Conservation (phyloP, 768 basidiomycete species). For the Asterophora lycoperdoides region DNA sequence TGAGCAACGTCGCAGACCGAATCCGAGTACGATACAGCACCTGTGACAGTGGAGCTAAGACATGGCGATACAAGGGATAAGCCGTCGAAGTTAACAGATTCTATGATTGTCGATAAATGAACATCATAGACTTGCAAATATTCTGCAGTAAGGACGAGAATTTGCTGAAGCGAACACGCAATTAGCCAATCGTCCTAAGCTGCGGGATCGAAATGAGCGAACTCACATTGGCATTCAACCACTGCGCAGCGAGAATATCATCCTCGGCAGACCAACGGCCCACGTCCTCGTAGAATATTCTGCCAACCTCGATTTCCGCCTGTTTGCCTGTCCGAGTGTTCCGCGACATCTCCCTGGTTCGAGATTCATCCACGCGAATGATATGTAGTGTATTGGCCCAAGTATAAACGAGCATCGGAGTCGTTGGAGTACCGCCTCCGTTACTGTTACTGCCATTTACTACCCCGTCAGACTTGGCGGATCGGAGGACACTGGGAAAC, state of each 20-base stretch:
- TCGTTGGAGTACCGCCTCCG: conserved; percentile 21
- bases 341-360: conserved; percentile 42
- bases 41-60: conserved; percentile 41
- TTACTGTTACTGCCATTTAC: conserved; percentile 16
- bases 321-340: conserved; percentile 59
- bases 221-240: conserved; percentile 87
- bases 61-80: conserved; percentile 53
- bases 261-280: conserved; percentile 58
- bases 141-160: conserved; percentile 53
- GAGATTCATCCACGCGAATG: conserved; percentile 61
- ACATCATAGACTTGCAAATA: conserved; percentile 71
- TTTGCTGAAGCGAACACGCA: conserved; percentile 47
- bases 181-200: background rate
- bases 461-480: conserved; percentile 19
- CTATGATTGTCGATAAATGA: conserved; percentile 51
- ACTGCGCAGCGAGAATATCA: conserved; percentile 71
- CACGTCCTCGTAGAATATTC: conserved; percentile 57
- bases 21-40: conserved; percentile 44
- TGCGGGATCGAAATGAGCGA: conserved; percentile 18
- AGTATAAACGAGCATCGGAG: conserved; percentile 75
- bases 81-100: conserved; percentile 55
- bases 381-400: conserved; percentile 75
- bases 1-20: conserved; percentile 54
- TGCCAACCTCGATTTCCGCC: conserved; percentile 56
- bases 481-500: conserved; percentile 61